These are phyloP conservation scores for Solioccasus polychromus DNA, from an alignment of 768 basidiomycete genomes.

Conservation along the genomic window DNA sequence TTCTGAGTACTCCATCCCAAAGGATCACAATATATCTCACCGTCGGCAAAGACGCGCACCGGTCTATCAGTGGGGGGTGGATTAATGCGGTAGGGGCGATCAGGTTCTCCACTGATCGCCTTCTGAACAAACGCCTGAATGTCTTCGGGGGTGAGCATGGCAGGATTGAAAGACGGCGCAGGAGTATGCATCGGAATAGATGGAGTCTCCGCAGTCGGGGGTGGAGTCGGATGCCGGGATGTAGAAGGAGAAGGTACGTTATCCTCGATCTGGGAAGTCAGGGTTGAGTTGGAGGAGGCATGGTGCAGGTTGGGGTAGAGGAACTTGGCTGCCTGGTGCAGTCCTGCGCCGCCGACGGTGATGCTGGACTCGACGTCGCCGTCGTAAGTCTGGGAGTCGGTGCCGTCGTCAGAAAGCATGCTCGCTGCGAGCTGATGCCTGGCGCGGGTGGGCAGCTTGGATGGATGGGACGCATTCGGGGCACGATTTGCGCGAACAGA, in stretches of 20 bases:
- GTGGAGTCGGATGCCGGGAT: slow-evolving; percentile 19
- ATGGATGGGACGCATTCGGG: slow-evolving; percentile 24
- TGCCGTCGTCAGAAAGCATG: slow-evolving; percentile 64
- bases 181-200: slow-evolving; percentile 41
- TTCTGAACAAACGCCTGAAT: slow-evolving; percentile 74
- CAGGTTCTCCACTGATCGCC: slow-evolving; percentile 69
- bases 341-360: slow-evolving; percentile 52
- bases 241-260: slow-evolving; percentile 14
- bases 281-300: slow-evolving; percentile 52
- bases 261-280: slow-evolving; percentile 41
- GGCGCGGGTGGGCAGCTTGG: slow-evolving; percentile 24
- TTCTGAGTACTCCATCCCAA: background rate
- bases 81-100: slow-evolving; percentile 79
- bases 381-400: slow-evolving; percentile 87
- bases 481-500: slow-evolving; percentile 23
- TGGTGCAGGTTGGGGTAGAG: slow-evolving; percentile 34
- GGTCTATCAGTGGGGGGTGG: slow-evolving; percentile 78
- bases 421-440: slow-evolving; percentile 56
- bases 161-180: slow-evolving; percentile 55
- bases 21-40: slow-evolving; percentile 39
- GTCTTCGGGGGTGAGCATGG: slow-evolving; percentile 67
- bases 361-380: slow-evolving; percentile 84
- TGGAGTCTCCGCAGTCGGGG: slow-evolving; percentile 29
- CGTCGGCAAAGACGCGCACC: slow-evolving; percentile 91
- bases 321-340: slow-evolving; percentile 30